Evolutionary conservation across 805 yeast species (phyloP).

Genomic region (Sugiyamaella qingdaonensis): DNA sequence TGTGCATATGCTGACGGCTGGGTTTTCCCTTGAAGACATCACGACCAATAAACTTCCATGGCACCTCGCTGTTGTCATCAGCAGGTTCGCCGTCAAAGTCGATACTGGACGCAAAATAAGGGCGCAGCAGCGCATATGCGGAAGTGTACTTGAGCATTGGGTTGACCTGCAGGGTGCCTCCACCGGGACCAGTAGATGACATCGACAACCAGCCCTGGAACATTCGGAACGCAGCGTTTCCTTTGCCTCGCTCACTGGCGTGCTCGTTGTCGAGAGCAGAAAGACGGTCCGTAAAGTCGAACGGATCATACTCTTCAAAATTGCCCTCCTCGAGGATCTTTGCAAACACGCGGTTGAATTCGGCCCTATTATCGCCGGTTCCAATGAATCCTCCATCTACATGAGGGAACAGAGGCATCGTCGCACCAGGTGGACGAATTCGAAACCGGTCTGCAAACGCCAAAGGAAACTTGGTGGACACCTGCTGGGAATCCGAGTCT

Average conservation of each 20-base stretch:
- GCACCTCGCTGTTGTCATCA: conserved; percentile 5
- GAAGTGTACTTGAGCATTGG: conserved; percentile 38
- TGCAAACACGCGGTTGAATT: conserved; percentile 35
- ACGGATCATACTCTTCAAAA: conserved; percentile 45
- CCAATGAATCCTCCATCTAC: conserved; percentile 41
- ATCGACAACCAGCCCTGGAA: conserved; percentile 46
- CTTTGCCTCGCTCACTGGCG: conserved; percentile 29
- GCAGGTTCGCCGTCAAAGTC: conserved; percentile 20
- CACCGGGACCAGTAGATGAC: conserved; percentile 35
- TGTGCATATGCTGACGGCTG: conserved; percentile 30
- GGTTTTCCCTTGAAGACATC: conserved; percentile 35
- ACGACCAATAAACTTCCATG: conserved; percentile 33
- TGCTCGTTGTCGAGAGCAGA: conserved; percentile 33
- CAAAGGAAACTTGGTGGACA: conserved; percentile 27
- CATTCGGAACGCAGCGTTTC: conserved; percentile 38
- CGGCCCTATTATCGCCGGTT: conserved; percentile 41
- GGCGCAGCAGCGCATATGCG: conserved; percentile 40
- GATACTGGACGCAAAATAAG: conserved; percentile 34
- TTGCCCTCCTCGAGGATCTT: conserved; percentile 36
- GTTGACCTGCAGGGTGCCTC: conserved; percentile 39
- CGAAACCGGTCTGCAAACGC: conserved; percentile 43
- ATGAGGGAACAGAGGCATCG: conserved; percentile 36
- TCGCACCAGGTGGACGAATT: conserved; percentile 39
- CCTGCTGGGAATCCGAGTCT: conserved; percentile 19
- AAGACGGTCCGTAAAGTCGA: conserved; percentile 34